Base-by-base conservation (phyloP, 768 basidiomycete species). In the Russula virescens region DNA sequence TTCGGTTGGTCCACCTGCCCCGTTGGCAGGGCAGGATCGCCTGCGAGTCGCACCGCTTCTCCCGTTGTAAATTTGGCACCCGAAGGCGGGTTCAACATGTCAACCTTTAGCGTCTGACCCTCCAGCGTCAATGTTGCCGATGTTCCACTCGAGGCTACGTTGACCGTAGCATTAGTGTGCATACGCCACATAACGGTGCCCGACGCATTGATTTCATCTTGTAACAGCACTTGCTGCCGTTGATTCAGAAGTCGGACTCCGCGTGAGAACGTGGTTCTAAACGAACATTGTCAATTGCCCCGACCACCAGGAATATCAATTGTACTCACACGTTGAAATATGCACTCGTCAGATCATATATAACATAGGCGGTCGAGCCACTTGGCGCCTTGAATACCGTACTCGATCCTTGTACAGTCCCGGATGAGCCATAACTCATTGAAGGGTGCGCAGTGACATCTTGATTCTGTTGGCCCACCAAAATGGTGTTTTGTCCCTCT, bases 401-500 rank as follows among this genome's bases (percentile, higher is more conserved):
- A 73, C 92, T 94, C 5, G 91, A 87, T 23, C 88, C 89, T 73
- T 98, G 97, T 0, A 72, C 69, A 5, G 77, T 78, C 46, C 77
- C 77, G 1, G 78, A 75, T 4, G 88, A 83, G n/a, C 78, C 81
- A 42, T 78, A 77, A n/a, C 79, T 79, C 23, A 77, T 71, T 10
- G 76, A 83, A 0, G 93, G 89, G 5, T 81, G 78, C 21, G 82
- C 83, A 19, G 76, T 72, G 50, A 97, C 91, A 63, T 86, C 81
- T 76, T 99, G 97, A 77, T 98, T 98, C 35, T 75, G 71, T 64
- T 78, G 76, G 68, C 81, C 81, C 67, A 98, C 80, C 57, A 95
- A 70, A 65, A 99, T 79, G 6, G 94, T 94, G 78, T 98, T 99
- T 78, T 99, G 97, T 2, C 97, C 97, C 75, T 96, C 93, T 5